phyloP scores from a whole-genome alignment of 139 green algal species.

The Micractinium sp. region DNA sequence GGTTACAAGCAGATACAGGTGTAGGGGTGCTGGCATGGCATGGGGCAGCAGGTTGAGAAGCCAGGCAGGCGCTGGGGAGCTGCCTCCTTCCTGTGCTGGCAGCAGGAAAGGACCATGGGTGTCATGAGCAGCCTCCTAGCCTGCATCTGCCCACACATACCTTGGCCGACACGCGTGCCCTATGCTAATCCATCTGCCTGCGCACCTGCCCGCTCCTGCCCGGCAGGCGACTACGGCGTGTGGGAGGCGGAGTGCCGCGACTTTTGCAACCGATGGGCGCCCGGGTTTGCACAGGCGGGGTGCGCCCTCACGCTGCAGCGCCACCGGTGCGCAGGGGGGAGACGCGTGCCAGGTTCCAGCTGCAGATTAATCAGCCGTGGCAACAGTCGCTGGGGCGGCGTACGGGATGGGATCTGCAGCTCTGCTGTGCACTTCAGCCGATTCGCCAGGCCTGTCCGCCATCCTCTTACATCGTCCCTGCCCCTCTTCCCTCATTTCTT shows the following conservation, averaged over 20 bases:
- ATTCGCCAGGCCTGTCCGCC: too few species aligned
- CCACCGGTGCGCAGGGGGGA: neutral
- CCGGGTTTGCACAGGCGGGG: constrained; percentile 38
- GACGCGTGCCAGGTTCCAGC: too few species aligned
- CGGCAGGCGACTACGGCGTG: constrained; percentile 41
- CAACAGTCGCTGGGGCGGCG: too few species aligned
- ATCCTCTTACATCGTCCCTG: neutral
- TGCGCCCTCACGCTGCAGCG: constrained; percentile 49
- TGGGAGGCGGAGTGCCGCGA: constrained; percentile 24
- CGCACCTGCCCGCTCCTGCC: neutral
- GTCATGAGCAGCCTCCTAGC: neutral
- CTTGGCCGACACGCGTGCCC: neutral
- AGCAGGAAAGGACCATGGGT: neutral
- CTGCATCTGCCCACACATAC: neutral
- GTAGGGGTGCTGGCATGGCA: too few species aligned
- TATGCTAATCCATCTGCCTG: neutral
- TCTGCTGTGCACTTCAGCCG: neutral
- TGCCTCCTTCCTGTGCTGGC: too few species aligned
- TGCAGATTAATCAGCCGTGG: too few species aligned
- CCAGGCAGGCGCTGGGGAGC: too few species aligned
- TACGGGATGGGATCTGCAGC: neutral
- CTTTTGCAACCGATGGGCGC: constrained; percentile 31
- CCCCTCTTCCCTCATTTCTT: too few species aligned
- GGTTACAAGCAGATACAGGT: too few species aligned
- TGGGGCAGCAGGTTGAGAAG: too few species aligned